Percentiles rank a stretch among this genome's conserved stretches.
These are phyloP conservation scores for Plenodomus tracheiphilus DNA, from an alignment of 2,329 filamentous ascomycete genomes.

Conservation along the genomic window DNA sequence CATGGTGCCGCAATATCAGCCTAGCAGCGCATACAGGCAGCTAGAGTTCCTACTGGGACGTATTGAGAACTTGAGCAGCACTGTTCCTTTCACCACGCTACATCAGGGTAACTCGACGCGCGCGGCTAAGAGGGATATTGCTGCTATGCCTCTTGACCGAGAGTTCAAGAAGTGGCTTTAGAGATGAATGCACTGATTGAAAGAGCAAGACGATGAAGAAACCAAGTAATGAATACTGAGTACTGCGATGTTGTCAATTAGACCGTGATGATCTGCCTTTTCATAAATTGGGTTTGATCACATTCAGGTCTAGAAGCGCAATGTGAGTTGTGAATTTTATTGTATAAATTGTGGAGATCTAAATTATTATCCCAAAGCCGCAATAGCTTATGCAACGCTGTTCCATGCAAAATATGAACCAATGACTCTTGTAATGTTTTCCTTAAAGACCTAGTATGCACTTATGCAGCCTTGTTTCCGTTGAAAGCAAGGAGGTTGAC, in stretches of 20 bases:
- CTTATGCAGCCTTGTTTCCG: constrained; percentile 1
- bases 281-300: no score
- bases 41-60: constrained; percentile 76
- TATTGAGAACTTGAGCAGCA: constrained; percentile 58
- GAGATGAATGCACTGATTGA: neutral
- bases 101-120: constrained; percentile 11
- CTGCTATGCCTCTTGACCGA: neutral
- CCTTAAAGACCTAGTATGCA: no score
- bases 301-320: no score
- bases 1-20: constrained; percentile 69
- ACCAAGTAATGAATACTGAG: neutral
- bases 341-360: no score
- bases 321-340: no score
- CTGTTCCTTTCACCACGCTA: constrained; percentile 36
- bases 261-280: no score
- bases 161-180: constrained; percentile 14
- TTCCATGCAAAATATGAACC: no score
- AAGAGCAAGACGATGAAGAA: neutral
- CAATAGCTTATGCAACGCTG: no score
- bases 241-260: no score
- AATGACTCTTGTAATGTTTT: no score
- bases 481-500: constrained; percentile 22
- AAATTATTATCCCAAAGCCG: no score
- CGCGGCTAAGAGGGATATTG: constrained; percentile 8
- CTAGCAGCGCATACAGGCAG: constrained; percentile 69